Conservation (phyloP, 2,329 filamentous ascomycete species). For the Ascochyta lentis region DNA sequence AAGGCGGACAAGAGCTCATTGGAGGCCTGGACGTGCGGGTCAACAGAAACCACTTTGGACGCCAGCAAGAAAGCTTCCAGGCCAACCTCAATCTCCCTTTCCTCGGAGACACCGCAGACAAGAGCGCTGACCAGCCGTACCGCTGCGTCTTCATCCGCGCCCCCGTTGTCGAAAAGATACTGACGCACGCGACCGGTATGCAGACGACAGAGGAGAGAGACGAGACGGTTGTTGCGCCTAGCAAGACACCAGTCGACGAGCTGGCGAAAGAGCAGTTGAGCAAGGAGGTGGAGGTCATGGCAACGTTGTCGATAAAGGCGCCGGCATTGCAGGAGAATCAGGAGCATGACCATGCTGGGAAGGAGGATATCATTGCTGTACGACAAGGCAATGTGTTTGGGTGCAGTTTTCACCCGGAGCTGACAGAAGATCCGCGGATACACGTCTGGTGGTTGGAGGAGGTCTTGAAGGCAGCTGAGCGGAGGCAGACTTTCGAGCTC, state of each 20-base stretch:
- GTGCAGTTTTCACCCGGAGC: conserved; percentile 93
- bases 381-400: conserved; percentile 90
- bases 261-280: conserved; percentile 54
- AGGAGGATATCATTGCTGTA: conserved; percentile 81
- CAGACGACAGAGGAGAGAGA: conserved; percentile 58
- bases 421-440: conserved; percentile 86
- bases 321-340: conserved; percentile 57
- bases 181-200: conserved; percentile 61
- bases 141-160: conserved; percentile 91
- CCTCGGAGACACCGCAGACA: conserved; percentile 51
- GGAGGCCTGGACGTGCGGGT: conserved; percentile 90
- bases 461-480: conserved; percentile 55
- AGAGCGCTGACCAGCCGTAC: conserved; percentile 61
- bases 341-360: conserved; percentile 52
- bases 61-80: conserved; percentile 91
- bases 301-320: conserved; percentile 61
- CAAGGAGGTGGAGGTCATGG: conserved; percentile 64
- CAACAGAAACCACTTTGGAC: conserved; percentile 92
- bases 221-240: conserved; percentile 65
- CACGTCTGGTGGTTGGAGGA: conserved; percentile 92
- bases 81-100: conserved; percentile 76
- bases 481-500: conserved; percentile 42
- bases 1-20: conserved; percentile 90
- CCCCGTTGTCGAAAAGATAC: conserved; percentile 85
- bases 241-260: conserved; percentile 55